phyloP scores from a whole-genome alignment of 495 filamentous ascomycete species.

The Xylaria castorea region DNA sequence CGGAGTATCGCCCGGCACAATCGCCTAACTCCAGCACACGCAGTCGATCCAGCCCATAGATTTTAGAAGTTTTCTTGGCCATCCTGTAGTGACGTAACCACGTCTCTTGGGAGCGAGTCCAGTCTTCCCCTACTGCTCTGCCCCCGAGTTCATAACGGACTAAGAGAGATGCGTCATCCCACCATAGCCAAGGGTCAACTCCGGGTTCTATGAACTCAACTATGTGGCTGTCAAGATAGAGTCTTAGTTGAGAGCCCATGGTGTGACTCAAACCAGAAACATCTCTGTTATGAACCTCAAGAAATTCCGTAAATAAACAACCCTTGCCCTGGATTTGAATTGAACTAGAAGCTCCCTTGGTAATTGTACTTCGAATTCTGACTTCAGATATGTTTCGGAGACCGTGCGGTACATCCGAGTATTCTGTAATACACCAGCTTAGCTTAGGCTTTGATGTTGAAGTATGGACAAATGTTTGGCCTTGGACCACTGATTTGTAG shows the following conservation, averaged over 20 bases:
- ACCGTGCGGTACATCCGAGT: background rate
- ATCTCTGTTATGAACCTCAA: background rate
- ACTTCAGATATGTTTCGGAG: background rate
- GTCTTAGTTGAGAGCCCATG: background rate
- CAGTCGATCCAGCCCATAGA: background rate
- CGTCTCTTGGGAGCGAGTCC: background rate
- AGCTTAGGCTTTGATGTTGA: background rate
- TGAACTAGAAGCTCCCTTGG: background rate
- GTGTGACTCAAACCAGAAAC: background rate
- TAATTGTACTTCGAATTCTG: background rate
- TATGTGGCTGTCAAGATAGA: background rate
- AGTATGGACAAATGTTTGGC: background rate
- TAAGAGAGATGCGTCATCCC: background rate
- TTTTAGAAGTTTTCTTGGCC: background rate
- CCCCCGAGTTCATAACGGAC: background rate
- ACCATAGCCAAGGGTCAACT: background rate
- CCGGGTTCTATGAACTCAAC: background rate
- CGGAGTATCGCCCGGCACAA: background rate
- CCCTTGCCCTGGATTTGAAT: background rate
- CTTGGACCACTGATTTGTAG: background rate
- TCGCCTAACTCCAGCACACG: background rate
- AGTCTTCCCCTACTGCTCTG: background rate
- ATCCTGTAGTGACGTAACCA: background rate
- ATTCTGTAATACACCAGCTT: background rate
- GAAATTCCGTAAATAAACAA: background rate